Evolutionary conservation across 1,284 basidiomycete species (phyloP), one percentile per base, ranked within the genome.

Genomic region (Pseudozyma thailandica): DNA sequence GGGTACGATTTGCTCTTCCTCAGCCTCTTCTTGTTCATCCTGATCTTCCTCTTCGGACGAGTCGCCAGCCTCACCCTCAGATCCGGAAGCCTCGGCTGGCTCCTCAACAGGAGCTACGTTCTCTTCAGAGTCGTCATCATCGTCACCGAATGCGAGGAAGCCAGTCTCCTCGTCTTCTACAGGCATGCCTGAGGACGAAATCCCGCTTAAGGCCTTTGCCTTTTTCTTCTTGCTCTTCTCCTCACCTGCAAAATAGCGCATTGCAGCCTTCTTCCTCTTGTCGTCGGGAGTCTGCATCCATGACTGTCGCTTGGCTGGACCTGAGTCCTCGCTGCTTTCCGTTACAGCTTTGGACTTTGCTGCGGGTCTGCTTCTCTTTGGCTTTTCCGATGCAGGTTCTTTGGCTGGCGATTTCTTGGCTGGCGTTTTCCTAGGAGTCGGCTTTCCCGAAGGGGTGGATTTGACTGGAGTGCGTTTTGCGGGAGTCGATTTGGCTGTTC

Each of bases 101-200:
- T 25, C 35, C 5, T 48, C 49, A 33, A 21, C 23, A 8, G 48
- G 15, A 20, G 7, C 55, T 6, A 47, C 57, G n/a, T n/a, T n/a
- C 6, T 52, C 44, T 21, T 60, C 20, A 16, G 39, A 35, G 3
- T 52, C 58, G 7, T 61, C 53, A 16, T 61, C 53, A 13, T 58
- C 58, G 16, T 46, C 37, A 3, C 48, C 63, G 30, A 66, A 66
- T 0, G 56, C 56, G 25, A 66, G 39, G 52, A 66, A 66, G n/a
- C 63, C 63, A 1, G 63, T 66, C 16, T 26, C 44, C 42, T 47
- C 6, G 18, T 66, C 63, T 21, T 66, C 63, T 4, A 65, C 23
- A 6, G 65, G 65, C 59, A 69, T 69, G 2, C 53, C 45, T 16
- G 33, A 35, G 12, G 54, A 62, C n/a, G n/a, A n/a, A n/a, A n/a